phyloP scores from a whole-genome alignment of 2,329 filamentous ascomycete species.

The Ophiostoma montium region DNA sequence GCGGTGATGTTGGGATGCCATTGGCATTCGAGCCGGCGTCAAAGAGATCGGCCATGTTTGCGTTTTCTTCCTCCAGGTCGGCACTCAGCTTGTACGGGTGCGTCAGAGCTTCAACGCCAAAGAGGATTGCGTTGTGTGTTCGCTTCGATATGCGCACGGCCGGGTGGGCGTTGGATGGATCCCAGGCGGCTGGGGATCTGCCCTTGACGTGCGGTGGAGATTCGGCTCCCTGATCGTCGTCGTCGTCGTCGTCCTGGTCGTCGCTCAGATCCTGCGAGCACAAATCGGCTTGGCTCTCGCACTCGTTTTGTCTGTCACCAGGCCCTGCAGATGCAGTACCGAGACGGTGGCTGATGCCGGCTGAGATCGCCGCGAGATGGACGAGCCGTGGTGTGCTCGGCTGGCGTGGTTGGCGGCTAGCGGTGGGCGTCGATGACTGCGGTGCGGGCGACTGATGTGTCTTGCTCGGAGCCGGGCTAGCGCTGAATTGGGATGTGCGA shows the following conservation, averaged over 20 bases:
- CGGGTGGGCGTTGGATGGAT: constrained; percentile 28
- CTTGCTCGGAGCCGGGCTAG: constrained; percentile 22
- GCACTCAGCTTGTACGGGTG: constrained; percentile 70
- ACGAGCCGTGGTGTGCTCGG: constrained; percentile 19
- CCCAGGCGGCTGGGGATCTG: constrained; percentile 18
- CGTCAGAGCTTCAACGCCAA: constrained; percentile 76
- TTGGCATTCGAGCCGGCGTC: constrained; percentile 31
- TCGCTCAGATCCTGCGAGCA: constrained; percentile 37
- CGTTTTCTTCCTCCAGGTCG: constrained; percentile 75
- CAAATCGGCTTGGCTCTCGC: constrained; percentile 17
- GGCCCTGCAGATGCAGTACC: constrained; percentile 17
- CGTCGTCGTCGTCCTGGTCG: constrained; percentile 25
- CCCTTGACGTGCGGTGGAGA: not conserved
- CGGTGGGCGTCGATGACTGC: not conserved
- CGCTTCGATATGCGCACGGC: constrained; percentile 59
- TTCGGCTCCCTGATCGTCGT: constrained; percentile 15
- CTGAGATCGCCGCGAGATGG: constrained; percentile 32
- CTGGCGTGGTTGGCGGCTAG: not conserved
- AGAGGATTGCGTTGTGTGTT: constrained; percentile 82
- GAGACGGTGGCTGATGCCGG: constrained; percentile 32
- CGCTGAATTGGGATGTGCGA: constrained; percentile 36
- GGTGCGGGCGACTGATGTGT: not conserved
- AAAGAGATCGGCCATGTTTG: constrained; percentile 72
- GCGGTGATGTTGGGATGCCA: constrained; percentile 30
- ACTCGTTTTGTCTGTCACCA: constrained; percentile 13